A percentile compares a stretch with the other conserved stretches of the same genome.
Conservation (phyloP, 495 filamentous ascomycete genomes). For the Trichocladium antarcticum region DNA sequence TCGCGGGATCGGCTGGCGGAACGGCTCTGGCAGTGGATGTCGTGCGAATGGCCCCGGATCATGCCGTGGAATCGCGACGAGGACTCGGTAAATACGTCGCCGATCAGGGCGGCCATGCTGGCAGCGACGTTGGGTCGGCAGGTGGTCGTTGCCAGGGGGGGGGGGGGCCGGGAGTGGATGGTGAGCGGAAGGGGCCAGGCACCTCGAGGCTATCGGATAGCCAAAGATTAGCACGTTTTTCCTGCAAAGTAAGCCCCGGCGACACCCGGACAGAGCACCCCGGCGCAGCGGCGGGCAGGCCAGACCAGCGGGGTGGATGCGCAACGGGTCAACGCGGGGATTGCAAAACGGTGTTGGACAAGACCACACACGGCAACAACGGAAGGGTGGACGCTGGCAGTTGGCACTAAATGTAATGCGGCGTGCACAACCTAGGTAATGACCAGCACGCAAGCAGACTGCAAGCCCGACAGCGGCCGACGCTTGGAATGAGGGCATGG, state of each 20-base stretch:
- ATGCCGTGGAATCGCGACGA: conserved; percentile 37
- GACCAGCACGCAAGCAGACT: too few species aligned
- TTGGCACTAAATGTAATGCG: too few species aligned
- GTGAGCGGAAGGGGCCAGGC: neutral
- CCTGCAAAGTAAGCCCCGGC: too few species aligned
- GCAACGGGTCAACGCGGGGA: too few species aligned
- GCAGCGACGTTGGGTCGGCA: conserved; percentile 17
- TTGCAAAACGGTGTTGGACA: too few species aligned
- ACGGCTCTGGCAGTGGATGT: conserved; percentile 31
- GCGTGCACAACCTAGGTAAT: too few species aligned
- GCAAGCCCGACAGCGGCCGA: neutral
- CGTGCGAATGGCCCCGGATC: conserved; percentile 35
- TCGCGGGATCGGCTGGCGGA: conserved; percentile 33
- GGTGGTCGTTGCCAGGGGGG: neutral
- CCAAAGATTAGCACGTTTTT: conserved; percentile 22
- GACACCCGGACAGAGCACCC: too few species aligned
- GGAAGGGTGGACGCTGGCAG: too few species aligned
- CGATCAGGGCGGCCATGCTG: conserved; percentile 39
- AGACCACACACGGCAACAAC: too few species aligned
- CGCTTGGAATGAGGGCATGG: neutral
- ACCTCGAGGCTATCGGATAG: conserved; percentile 14
- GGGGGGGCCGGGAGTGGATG: conserved; percentile 5
- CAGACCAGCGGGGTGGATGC: too few species aligned
- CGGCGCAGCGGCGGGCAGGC: neutral
- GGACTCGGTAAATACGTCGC: conserved; percentile 37